Evolutionary conservation across 1,284 basidiomycete species (phyloP).

Genomic region (Puccinia brachypodii): DNA sequence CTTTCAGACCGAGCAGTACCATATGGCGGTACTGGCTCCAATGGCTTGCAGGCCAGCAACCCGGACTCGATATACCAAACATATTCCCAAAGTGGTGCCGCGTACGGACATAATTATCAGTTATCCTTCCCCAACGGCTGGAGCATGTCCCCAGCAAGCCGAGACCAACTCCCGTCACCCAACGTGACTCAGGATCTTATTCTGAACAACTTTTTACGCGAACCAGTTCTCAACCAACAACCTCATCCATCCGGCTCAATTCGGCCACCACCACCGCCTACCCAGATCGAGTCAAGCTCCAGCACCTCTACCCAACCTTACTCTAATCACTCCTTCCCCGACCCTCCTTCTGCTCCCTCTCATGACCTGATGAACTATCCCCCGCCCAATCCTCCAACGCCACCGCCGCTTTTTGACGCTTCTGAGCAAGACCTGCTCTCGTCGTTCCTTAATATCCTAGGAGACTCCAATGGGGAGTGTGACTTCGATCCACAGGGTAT

Average conservation of each 20-base stretch:
- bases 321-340: slow-evolving; percentile 3
- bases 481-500: slow-evolving; percentile 46
- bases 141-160: neutral
- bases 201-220: neutral
- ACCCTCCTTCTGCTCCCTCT: neutral
- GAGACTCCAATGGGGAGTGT: slow-evolving; percentile 36
- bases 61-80: slow-evolving; percentile 17
- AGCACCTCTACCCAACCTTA: neutral
- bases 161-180: slow-evolving; percentile 18
- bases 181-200: neutral
- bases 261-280: neutral
- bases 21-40: neutral
- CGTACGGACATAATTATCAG: neutral
- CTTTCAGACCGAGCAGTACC: neutral
- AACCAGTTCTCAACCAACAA: neutral
- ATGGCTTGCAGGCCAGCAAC: slow-evolving; percentile 1
- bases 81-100: slow-evolving; percentile 1
- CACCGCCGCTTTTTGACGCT: slow-evolving; percentile 29
- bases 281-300: neutral
- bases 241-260: neutral
- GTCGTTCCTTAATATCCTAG: slow-evolving; percentile 38
- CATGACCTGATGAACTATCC: neutral
- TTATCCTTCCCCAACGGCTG: slow-evolving; percentile 6
- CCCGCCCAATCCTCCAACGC: slow-evolving; percentile 13
- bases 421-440: slow-evolving; percentile 35